A percentile compares a stretch with the other conserved stretches of the same genome.
Evolutionary conservation across 2,329 filamentous ascomycete species (phyloP).

Genomic region (Sarocladium brachiariae): DNA sequence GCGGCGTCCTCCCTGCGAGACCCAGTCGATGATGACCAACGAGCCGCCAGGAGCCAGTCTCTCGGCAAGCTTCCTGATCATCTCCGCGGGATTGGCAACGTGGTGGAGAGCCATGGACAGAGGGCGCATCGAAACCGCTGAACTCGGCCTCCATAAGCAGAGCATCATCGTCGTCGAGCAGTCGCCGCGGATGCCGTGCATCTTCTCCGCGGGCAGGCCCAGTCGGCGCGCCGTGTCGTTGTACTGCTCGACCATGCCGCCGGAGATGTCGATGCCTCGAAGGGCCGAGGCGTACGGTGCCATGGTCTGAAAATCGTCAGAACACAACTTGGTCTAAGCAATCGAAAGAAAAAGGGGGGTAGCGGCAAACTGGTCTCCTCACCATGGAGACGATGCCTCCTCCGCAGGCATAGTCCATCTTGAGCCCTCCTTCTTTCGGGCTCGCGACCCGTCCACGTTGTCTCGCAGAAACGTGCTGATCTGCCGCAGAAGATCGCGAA

Average conservation of each 20-base stretch:
- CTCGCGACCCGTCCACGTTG: too few species aligned
- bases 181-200: constrained; percentile 24
- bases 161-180: constrained; percentile 17
- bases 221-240: constrained; percentile 20
- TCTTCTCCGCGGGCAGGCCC: constrained; percentile 17
- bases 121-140: constrained; percentile 24
- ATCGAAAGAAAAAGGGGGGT: too few species aligned
- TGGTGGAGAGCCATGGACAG: constrained; percentile 30
- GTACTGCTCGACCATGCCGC: constrained; percentile 24
- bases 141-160: constrained; percentile 17
- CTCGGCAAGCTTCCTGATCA: constrained; percentile 22
- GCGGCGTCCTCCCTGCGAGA: constrained; percentile 6
- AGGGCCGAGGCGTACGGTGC: constrained; percentile 21
- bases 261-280: constrained; percentile 28
- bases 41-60: constrained; percentile 23
- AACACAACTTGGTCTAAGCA: too few species aligned
- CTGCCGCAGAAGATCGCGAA: too few species aligned
- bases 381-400: constrained; percentile 23
- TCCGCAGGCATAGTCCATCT: constrained; percentile 26
- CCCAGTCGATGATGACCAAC: constrained; percentile 28
- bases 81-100: constrained; percentile 20
- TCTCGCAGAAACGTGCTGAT: too few species aligned
- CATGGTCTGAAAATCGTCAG: constrained; percentile 11
- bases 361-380: not conserved
- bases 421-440: constrained; percentile 6